A percentile compares a stretch with the other conserved stretches of the same genome.
phyloP scores from a whole-genome alignment of 169 alveolate genomes.

The Theileria annulata region DNA sequence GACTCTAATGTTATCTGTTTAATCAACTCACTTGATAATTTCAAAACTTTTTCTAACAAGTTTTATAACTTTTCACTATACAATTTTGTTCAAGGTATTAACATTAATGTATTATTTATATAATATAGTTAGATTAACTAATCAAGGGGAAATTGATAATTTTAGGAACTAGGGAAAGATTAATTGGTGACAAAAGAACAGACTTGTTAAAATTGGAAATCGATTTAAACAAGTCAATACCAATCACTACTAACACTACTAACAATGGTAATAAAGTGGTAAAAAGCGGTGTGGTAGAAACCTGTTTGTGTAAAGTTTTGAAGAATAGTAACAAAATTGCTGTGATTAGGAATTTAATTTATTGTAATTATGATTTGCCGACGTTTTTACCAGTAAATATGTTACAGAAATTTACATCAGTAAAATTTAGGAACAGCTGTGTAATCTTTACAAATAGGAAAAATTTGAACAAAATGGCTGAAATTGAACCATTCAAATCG shows the following conservation, averaged over 20 bases:
- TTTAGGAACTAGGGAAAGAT: slow-evolving; percentile 49
- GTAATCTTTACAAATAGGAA: slow-evolving; percentile 52
- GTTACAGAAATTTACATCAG: slow-evolving; percentile 16
- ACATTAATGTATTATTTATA: slow-evolving; percentile 1
- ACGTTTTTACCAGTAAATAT: slow-evolving; percentile 44
- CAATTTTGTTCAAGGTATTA: slow-evolving; percentile 21
- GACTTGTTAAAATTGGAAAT: slow-evolving; percentile 61
- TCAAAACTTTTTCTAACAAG: slow-evolving; percentile 33
- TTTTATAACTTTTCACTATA: slow-evolving; percentile 48
- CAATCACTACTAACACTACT: background rate
- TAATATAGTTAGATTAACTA: background rate
- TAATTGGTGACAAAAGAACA: slow-evolving; percentile 45
- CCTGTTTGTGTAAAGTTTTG: slow-evolving; percentile 52
- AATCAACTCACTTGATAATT: slow-evolving; percentile 25
- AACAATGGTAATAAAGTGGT: background rate
- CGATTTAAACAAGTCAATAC: slow-evolving; percentile 16
- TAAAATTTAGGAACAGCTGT: slow-evolving; percentile 28
- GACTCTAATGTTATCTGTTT: slow-evolving; percentile 39
- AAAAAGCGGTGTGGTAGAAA: slow-evolving; percentile 18
- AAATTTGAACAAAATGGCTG: slow-evolving; percentile 36
- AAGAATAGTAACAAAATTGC: slow-evolving; percentile 25
- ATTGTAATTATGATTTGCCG: slow-evolving; percentile 47
- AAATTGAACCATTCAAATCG: slow-evolving; percentile 36
- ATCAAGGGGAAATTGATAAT: background rate
- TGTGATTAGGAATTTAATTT: slow-evolving; percentile 40